Base-by-base conservation (phyloP, 768 basidiomycete genomes). In the Lactifluus piperatus region DNA sequence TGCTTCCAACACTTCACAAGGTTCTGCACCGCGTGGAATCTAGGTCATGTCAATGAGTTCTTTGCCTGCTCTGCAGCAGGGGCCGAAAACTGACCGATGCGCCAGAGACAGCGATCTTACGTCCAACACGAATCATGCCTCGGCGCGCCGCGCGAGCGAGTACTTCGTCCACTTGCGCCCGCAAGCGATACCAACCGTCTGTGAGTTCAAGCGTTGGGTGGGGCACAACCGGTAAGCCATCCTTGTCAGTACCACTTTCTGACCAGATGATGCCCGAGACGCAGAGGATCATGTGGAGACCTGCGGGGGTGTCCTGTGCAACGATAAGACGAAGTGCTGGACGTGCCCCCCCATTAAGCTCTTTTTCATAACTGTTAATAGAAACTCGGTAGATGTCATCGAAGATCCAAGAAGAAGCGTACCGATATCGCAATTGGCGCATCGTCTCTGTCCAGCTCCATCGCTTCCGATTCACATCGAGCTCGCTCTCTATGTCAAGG, bases 121-220 rank as follows among this genome's bases (percentile, higher is more conserved):
- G 79, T 2, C 97, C 97, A 5, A 88, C 74, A 41, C 76, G 74
- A 47, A 99, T 79, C 47, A 79, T 75, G 0, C 88, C 85, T 26
- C 78, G 79, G 47, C 76, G 75, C 9, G 88, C 72, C 2, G 91
- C 94, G 45, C 86, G 79, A 2, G 77, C 77, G 22, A 99, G 75
- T 3, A 88, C 80, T 20, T 73, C 72, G 70, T 98, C 97, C 13
- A 91, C 76, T 47, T 78, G 77, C 0, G 92, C 89, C 14, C 84
- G 81, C 7, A 98, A 75, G 29, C 85, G 75, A 67, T 99, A 99
- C 97, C 97, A 99, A 14, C 97, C 97, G 68, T 99, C 97, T 0
- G 93, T 94, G n/a, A 98, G 74, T 71, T 97, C 97, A 6, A 99
- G 71, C 63, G 84, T 81, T 0, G 85, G 80, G 64, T 76, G 71